phyloP scores from a whole-genome alignment of 2,329 filamentous ascomycete species.

The Leptographium wingfieldii region DNA sequence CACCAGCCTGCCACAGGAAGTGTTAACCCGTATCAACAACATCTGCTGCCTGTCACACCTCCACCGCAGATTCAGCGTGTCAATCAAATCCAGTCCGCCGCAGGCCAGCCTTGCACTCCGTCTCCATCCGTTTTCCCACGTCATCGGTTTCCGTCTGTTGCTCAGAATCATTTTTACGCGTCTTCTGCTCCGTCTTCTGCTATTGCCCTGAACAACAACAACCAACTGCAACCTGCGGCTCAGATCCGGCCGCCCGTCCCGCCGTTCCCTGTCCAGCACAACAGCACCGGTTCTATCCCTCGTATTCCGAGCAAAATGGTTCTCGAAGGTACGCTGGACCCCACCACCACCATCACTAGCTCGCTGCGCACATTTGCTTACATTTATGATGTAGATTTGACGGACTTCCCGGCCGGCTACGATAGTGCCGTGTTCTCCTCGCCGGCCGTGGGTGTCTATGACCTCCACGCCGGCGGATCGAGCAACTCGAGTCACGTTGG shows the following conservation, averaged over 20 bases:
- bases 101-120: constrained; percentile 36
- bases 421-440: constrained; percentile 43
- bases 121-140: constrained; percentile 39
- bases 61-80: constrained; percentile 46
- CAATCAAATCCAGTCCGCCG: constrained; percentile 41
- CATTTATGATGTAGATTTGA: constrained; percentile 30
- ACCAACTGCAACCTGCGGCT: constrained; percentile 18
- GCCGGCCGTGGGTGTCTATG: constrained; percentile 38
- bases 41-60: constrained; percentile 29
- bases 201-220: constrained; percentile 36
- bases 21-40: constrained; percentile 18
- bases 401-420: constrained; percentile 39
- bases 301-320: constrained; percentile 32
- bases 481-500: constrained; percentile 42
- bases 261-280: constrained; percentile 40
- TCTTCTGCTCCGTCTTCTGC: constrained; percentile 52
- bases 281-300: constrained; percentile 27
- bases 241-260: constrained; percentile 55
- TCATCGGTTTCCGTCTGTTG: constrained; percentile 43
- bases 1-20: constrained; percentile 27
- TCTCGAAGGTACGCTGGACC: constrained; percentile 32
- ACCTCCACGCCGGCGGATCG: constrained; percentile 28
- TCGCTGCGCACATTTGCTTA: background rate
- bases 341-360: background rate
- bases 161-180: constrained; percentile 51